phyloP scores from a whole-genome alignment of 768 basidiomycete species.

The Rhodocollybia butyracea region DNA sequence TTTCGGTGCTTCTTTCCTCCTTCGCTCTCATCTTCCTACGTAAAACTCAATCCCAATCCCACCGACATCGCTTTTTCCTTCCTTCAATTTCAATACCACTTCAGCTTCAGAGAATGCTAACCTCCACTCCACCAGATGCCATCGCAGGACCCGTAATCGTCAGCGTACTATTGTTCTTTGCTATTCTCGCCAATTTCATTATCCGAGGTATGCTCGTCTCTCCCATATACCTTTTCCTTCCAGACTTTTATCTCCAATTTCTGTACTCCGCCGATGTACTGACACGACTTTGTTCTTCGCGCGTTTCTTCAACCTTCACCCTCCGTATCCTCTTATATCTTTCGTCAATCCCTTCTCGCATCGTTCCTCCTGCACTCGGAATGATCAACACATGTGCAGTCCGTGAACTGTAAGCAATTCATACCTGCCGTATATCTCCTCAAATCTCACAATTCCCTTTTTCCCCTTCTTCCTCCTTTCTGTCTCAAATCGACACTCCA shows the following conservation, averaged over 20 bases:
- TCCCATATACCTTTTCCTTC: constrained; percentile 4
- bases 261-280: too few species aligned
- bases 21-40: too few species aligned
- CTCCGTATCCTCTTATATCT: too few species aligned
- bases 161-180: constrained; percentile 79
- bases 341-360: neutral
- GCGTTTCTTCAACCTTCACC: too few species aligned
- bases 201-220: constrained; percentile 52
- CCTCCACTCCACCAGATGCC: too few species aligned
- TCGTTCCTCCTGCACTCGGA: too few species aligned
- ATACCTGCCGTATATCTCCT: neutral
- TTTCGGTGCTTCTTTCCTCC: constrained; percentile 88
- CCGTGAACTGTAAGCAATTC: constrained; percentile 51
- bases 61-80: neutral
- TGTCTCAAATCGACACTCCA: constrained; percentile 6
- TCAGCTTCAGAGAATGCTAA: too few species aligned
- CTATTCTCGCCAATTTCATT: constrained; percentile 84
- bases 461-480: neutral
- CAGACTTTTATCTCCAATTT: too few species aligned
- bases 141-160: constrained; percentile 82
- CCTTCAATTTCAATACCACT: neutral
- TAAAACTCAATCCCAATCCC: too few species aligned
- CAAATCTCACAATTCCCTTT: neutral
- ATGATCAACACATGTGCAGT: too few species aligned
- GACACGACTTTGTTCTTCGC: too few species aligned